A percentile compares a stretch with the other conserved stretches of the same genome.
Conservation (phyloP, 495 filamentous ascomycete genomes). For the Penicillium pulvis region DNA sequence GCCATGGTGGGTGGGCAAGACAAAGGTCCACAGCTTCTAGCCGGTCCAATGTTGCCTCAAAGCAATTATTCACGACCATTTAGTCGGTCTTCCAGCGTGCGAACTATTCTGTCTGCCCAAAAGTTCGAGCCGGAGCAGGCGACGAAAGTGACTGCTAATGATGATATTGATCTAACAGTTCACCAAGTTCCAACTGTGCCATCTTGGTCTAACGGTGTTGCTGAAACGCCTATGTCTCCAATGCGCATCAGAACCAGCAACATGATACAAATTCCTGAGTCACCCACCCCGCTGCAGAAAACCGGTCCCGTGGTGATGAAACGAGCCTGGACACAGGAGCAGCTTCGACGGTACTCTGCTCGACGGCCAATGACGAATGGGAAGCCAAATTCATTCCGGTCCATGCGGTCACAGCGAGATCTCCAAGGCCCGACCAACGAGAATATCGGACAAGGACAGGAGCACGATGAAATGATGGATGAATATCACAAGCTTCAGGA, state of each 20-base stretch:
- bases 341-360: conserved; percentile 34
- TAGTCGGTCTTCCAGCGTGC: conserved; percentile 35
- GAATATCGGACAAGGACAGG: conserved; percentile 31
- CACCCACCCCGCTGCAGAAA: conserved; percentile 34
- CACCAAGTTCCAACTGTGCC: conserved; percentile 1
- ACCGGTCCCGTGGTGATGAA: conserved; percentile 19
- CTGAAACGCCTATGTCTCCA: conserved; percentile 19
- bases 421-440: conserved; percentile 34
- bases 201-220: conserved; percentile 2
- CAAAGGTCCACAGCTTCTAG: conserved; percentile 7
- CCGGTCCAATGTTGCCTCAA: conserved; percentile 15
- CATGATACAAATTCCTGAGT: conserved; percentile 27
- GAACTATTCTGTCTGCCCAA: conserved; percentile 29
- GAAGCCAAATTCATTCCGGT: conserved; percentile 34
- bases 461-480: conserved; percentile 21
- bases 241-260: conserved; percentile 32
- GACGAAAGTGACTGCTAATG: neutral
- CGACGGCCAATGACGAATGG: conserved; percentile 33
- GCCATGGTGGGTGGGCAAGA: neutral
- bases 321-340: conserved; percentile 34
- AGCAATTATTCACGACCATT: conserved; percentile 44
- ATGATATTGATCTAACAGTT: neutral
- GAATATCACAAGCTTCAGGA: conserved; percentile 27
- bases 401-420: conserved; percentile 28
- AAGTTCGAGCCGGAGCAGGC: conserved; percentile 8